Percentiles rank a stretch among this genome's conserved stretches.
Conservation (phyloP, 2,329 filamentous ascomycete species). For the Xylariales sp. region DNA sequence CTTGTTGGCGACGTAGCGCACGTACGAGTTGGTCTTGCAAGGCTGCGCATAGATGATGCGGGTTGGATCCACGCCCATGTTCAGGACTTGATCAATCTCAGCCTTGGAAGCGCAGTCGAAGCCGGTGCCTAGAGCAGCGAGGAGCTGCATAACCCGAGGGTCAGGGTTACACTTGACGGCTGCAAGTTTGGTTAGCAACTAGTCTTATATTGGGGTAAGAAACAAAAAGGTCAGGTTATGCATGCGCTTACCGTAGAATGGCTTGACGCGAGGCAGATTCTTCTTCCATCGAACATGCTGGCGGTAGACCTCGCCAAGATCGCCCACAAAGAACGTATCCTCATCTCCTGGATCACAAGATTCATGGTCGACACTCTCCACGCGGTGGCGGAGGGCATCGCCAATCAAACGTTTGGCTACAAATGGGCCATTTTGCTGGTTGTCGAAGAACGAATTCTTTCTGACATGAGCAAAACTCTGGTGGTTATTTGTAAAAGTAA, state of each 20-base stretch:
- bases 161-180: conserved; percentile 99
- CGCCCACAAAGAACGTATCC: conserved; percentile 96
- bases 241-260: conserved; percentile 74
- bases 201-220: background rate
- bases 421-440: conserved; percentile 38
- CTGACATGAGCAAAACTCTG: conserved; percentile 28
- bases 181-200: conserved; percentile 28
- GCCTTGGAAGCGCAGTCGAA: conserved; percentile 98
- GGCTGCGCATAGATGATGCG: conserved; percentile 99
- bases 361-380: conserved; percentile 80
- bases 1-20: conserved; percentile 79
- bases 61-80: conserved; percentile 75
- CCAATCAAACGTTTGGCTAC: conserved; percentile 77
- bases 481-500: conserved; percentile 44
- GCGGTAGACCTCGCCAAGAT: conserved; percentile 97
- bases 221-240: background rate
- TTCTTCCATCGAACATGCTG: conserved; percentile 98
- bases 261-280: conserved; percentile 86
- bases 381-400: conserved; percentile 79
- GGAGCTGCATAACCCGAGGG: conserved; percentile 78
- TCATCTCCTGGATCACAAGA: conserved; percentile 88
- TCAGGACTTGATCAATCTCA: conserved; percentile 89
- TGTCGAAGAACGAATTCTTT: conserved; percentile 31
- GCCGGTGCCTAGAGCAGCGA: conserved; percentile 83
- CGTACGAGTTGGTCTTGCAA: conserved; percentile 98